A percentile compares a stretch with the other conserved stretches of the same genome.
Evolutionary conservation across 768 basidiomycete species (phyloP).

Genomic region (Pleurotus djamor): DNA sequence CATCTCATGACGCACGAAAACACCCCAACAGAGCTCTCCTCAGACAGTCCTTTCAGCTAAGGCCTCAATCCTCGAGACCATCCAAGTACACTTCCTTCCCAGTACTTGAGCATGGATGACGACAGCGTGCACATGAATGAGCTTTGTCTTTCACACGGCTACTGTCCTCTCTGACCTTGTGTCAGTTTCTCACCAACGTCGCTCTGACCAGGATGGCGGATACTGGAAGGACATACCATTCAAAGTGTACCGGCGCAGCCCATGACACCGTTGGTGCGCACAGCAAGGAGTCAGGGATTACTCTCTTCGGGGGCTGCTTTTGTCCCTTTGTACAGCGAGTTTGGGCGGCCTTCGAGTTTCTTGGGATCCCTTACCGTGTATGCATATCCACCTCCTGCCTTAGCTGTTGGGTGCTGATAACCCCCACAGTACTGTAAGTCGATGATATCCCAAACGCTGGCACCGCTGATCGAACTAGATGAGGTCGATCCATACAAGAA

Average conservation of each 20-base stretch:
- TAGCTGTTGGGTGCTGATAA: background rate
- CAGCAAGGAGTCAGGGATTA: slow-evolving; percentile 45
- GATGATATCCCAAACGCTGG: background rate
- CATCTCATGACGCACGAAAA: no score
- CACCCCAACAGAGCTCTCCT: no score
- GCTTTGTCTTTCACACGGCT: no score
- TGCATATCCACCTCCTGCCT: slow-evolving; percentile 5
- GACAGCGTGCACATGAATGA: no score
- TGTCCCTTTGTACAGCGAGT: slow-evolving; percentile 84
- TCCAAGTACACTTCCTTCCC: no score
- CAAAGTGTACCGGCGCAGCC: slow-evolving; percentile 43
- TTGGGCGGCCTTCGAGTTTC: slow-evolving; percentile 73
- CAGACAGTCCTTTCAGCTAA: no score
- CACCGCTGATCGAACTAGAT: slow-evolving; percentile 33
- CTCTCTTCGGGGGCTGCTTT: slow-evolving; percentile 71
- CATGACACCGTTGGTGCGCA: slow-evolving; percentile 56
- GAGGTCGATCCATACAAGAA: slow-evolving; percentile 87
- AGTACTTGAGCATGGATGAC: no score
- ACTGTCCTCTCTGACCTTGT: no score
- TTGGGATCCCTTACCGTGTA: slow-evolving; percentile 71
- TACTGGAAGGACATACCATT: slow-evolving; percentile 31
- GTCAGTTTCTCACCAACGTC: no score
- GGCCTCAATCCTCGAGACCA: no score
- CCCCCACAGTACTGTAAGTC: slow-evolving; percentile 35
- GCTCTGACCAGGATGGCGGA: slow-evolving; percentile 2